Conservation (phyloP, 2,329 filamentous ascomycete species). For the Amauroascus niger region DNA sequence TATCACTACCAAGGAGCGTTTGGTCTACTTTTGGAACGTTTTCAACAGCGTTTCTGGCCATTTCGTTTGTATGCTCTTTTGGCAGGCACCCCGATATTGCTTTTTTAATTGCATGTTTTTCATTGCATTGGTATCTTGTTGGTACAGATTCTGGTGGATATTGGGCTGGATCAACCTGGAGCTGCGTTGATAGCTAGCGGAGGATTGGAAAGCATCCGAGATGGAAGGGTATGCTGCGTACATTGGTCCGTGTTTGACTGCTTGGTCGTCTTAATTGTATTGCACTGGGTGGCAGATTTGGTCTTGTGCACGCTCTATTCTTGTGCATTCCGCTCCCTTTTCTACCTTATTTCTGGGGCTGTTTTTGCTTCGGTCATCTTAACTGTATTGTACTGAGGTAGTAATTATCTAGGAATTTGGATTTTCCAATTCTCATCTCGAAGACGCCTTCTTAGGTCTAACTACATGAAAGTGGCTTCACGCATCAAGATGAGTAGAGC, state of each 20-base stretch:
- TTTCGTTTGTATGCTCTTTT: constrained; percentile 9
- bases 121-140: background rate
- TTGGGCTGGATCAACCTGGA: background rate
- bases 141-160: background rate
- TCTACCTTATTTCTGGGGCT: constrained; percentile 1
- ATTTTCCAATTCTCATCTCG: background rate
- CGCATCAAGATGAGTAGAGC: no score
- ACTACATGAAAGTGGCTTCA: no score
- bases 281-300: constrained; percentile 23
- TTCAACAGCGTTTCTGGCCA: constrained; percentile 8
- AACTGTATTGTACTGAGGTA: constrained; percentile 17
- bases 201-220: background rate
- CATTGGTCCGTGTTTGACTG: background rate
- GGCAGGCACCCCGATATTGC: background rate
- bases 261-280: constrained; percentile 32
- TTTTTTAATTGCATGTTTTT: constrained; percentile 3
- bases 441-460: background rate
- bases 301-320: constrained; percentile 1
- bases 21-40: constrained; percentile 5
- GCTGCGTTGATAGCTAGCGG: background rate
- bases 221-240: background rate
- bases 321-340: constrained; percentile 24
- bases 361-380: constrained; percentile 17
- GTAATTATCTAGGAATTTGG: no score
- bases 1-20: constrained; percentile 5